These are phyloP conservation scores for Trametes gibbosa DNA, from an alignment of 768 basidiomycete genomes.

Conservation along the genomic window DNA sequence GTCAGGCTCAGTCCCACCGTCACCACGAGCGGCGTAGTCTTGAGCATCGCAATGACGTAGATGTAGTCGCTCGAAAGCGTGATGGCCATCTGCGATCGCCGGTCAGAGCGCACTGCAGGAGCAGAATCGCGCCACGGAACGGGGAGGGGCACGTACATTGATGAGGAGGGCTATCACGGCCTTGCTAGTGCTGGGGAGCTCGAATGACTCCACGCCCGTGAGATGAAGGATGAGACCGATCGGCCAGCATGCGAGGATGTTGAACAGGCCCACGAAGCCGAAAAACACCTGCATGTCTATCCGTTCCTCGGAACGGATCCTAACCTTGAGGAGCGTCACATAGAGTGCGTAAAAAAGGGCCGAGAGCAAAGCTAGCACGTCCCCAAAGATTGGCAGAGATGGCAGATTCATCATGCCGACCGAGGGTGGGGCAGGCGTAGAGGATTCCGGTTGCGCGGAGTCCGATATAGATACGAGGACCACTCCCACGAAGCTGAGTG, in stretches of 20 bases:
- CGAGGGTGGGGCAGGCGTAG: constrained; percentile 16
- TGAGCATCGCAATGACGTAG: constrained; percentile 90
- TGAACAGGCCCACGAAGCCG: constrained; percentile 90
- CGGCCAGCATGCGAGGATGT: constrained; percentile 73
- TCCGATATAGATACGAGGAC: constrained; percentile 89
- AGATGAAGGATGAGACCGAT: constrained; percentile 75
- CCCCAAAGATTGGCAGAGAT: constrained; percentile 61
- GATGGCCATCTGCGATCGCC: constrained; percentile 64
- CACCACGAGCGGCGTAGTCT: constrained; percentile 91
- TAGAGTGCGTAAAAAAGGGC: constrained; percentile 89
- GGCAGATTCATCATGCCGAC: constrained; percentile 21
- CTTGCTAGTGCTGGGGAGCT: constrained; percentile 55
- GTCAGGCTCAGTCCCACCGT: constrained; percentile 92
- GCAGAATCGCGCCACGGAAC: neutral
- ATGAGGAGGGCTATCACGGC: constrained; percentile 49
- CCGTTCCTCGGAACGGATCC: constrained; percentile 75
- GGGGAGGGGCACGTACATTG: constrained; percentile 44
- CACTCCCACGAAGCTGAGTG: constrained; percentile 73
- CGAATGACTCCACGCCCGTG: constrained; percentile 68
- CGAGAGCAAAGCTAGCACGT: constrained; percentile 80
- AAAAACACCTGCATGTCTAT: constrained; percentile 95
- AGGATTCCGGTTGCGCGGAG: constrained; percentile 37
- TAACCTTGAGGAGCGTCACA: constrained; percentile 85
- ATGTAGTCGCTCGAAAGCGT: constrained; percentile 83
- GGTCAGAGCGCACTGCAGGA: neutral